phyloP scores from a whole-genome alignment of 1,139 yeast species.

The Zygosaccharomyces pseudobailii region DNA sequence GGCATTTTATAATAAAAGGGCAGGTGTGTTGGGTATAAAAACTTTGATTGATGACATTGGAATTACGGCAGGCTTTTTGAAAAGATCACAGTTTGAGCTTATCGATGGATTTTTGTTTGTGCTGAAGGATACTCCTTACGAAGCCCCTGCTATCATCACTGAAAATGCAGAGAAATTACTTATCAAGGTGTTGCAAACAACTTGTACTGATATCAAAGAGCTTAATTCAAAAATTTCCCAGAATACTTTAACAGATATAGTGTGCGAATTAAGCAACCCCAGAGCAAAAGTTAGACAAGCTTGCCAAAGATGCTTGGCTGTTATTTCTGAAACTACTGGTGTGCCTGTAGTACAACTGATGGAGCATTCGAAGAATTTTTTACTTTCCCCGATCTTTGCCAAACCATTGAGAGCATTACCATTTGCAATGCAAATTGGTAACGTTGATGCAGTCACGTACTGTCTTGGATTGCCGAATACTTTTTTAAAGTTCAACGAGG shows the following conservation, averaged over 20 bases:
- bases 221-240: slow-evolving; percentile 67
- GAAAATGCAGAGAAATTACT: slow-evolving; percentile 66
- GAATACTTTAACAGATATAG: slow-evolving; percentile 78
- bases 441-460: slow-evolving; percentile 91
- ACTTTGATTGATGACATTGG: slow-evolving; percentile 64
- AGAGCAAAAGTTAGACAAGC: slow-evolving; percentile 77
- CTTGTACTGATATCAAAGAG: slow-evolving; percentile 37
- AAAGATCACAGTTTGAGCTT: slow-evolving; percentile 74
- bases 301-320: slow-evolving; percentile 65
- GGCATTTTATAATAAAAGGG: slow-evolving; percentile 76
- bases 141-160: slow-evolving; percentile 78
- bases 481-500: slow-evolving; percentile 83
- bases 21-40: slow-evolving; percentile 81
- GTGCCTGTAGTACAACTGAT: slow-evolving; percentile 71
- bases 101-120: slow-evolving; percentile 86
- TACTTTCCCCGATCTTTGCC: slow-evolving; percentile 90
- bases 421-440: slow-evolving; percentile 97
- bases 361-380: slow-evolving; percentile 73
- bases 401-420: slow-evolving; percentile 96
- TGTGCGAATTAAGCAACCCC: slow-evolving; percentile 88
- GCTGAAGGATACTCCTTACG: slow-evolving; percentile 82
- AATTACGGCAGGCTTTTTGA: slow-evolving; percentile 69
- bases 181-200: slow-evolving; percentile 45
- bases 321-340: slow-evolving; percentile 63
- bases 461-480: slow-evolving; percentile 79